A percentile compares a stretch with the other conserved stretches of the same genome.
Conservation (phyloP, 2,329 filamentous ascomycete species). For the Zymoseptoria pseudotritici region DNA sequence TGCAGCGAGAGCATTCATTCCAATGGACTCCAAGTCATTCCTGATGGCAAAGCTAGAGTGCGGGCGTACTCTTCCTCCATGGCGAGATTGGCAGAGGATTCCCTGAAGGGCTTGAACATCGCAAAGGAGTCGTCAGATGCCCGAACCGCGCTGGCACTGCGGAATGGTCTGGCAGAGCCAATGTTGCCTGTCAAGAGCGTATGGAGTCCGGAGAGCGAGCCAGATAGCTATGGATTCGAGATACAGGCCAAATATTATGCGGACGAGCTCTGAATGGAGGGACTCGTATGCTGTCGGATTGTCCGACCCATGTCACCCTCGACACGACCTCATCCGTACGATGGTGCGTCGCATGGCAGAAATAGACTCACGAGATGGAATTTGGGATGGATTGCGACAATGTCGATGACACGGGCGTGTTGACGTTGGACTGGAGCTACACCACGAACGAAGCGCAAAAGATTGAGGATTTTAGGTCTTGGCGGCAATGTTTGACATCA, state of each 20-base stretch:
- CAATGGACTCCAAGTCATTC: background rate
- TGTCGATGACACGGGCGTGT: background rate
- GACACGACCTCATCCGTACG: background rate
- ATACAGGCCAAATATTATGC: background rate
- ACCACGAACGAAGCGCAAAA: too few species aligned
- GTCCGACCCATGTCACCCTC: too few species aligned
- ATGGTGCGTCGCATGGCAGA: background rate
- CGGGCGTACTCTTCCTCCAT: background rate
- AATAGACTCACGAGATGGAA: background rate
- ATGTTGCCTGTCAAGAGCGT: background rate
- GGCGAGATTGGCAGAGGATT: background rate
- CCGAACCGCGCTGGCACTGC: too few species aligned
- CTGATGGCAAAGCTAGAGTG: background rate
- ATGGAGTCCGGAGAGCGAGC: background rate
- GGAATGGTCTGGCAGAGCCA: background rate
- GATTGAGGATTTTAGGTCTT: too few species aligned
- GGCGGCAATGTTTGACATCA: too few species aligned
- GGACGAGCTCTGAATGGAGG: background rate
- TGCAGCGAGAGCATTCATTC: background rate
- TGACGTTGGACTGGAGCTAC: too few species aligned
- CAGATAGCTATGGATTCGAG: background rate
- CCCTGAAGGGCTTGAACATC: background rate
- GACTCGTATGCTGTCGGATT: background rate
- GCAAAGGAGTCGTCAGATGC: too few species aligned
- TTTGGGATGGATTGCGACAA: background rate